Base-by-base conservation (phyloP, 257 asterid species). In the Lycium barbarum region DNA sequence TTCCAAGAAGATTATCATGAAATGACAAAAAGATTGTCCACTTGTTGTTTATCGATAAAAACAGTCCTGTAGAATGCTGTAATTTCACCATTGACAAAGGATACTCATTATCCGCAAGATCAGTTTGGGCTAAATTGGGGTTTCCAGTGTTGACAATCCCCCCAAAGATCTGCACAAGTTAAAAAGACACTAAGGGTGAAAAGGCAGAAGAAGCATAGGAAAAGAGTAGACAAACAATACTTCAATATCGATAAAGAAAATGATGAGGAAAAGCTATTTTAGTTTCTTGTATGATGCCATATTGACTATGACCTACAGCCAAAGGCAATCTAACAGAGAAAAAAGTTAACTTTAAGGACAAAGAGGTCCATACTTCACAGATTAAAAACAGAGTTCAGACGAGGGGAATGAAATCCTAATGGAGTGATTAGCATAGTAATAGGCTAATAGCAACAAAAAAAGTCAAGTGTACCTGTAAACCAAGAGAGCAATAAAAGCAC, bases 401-500 rank as follows among this genome's bases (percentile, higher is more conserved):
- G 26, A 33, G 43, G 73, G 51, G 20, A 38, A 57, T 35, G 82
- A 15, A 83, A 45, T 26, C 65, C 72, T 54, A 55, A 20, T 40
- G 81, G 58, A 79, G 65, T 58, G 7, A 47, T 9, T 2, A 81
- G 47, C 45, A 81, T 59, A 73, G 81, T 13, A 74, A 74, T 74
- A 49, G 81, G 61, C 43, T 7, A 76, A 14, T 53, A 53, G 47
- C 49, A 78, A 33, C 9, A 53, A 15, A 35, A 76, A 40, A 76
- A 57, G 84, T 43, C 58, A 59, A 83, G 47, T 35, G 54, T 91
- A 95, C 99, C 99, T 97, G 99, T 83, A 97, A 91, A 85, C 98
- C 98, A 71, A 95, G 81, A 84, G 99, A 95, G 90, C 99, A 95
- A 83, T 97, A 97, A 82, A 97, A 85, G 94, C 99, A 97, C 73